Base-by-base conservation (phyloP, 805 yeast genomes). In the Yamadazyma phyllophila region DNA sequence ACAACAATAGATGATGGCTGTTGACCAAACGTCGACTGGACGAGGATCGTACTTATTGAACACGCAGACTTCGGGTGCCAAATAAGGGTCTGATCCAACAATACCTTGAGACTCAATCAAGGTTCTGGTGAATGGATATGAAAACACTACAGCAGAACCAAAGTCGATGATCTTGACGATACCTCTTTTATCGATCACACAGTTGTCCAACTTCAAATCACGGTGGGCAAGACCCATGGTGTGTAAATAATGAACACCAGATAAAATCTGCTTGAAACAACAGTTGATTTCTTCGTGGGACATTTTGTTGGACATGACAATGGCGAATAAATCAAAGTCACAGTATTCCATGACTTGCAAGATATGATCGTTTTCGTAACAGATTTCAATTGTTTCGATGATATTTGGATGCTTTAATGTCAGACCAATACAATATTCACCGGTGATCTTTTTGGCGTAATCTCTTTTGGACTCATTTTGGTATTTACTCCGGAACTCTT, bases 341-440 rank as follows among this genome's bases (percentile, higher is more conserved):
- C 96, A 88, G 63, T 83, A 92, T 67, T 94, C 99, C 97, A 94
- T 90, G 44, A 94, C 89, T 65, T 92, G 96, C 43, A 69, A 83
- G 83, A 52, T 85, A 76, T 86, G 82, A 54, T 78, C 81, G 56
- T 63, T 89, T 79, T 58, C 85, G 51, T 79, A 80, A 43, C 88
- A 82, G 69, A 67, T 88, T 65, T 87, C 95, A 54, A 86, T 70
- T 2, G 94, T 86, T 58, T 85, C 81, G 55, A 87, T 85, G 51
- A 87, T 78, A 62, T 87, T 86, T 44, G 92, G 89, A 65, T 87
- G 94, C 54, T 83, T 85, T 48, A 87, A 70, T 15, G 92, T 85
- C 16, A 88, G 82, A 12, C 96, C 96, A 47, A 87, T 85, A 66
- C 94, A 85, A 62, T 84, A 87, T 60, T 87, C 96, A n/a, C 91